Conservation (phyloP, 805 yeast species). For the Jamesozyma rosinii region DNA sequence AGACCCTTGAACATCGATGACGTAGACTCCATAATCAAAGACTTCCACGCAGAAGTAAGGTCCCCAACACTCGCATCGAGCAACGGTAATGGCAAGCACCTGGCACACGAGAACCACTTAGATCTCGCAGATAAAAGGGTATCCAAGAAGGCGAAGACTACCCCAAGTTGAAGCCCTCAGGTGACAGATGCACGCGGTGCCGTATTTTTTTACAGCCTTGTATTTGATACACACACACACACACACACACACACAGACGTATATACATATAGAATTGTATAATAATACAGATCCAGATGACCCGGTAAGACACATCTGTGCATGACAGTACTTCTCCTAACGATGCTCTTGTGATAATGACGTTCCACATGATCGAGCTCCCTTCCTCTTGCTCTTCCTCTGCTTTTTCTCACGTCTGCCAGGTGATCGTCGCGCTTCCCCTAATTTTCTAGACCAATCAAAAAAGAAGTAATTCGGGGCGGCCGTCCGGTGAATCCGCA, state of each 20-base stretch:
- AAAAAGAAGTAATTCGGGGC: neutral
- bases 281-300: too few species aligned
- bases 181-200: too few species aligned
- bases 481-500: neutral
- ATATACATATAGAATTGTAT: neutral
- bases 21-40: constrained; percentile 93
- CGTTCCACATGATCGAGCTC: too few species aligned
- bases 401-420: too few species aligned
- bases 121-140: constrained; percentile 19
- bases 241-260: neutral
- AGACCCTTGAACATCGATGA: constrained; percentile 92
- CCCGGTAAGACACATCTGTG: too few species aligned
- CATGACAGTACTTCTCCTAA: too few species aligned
- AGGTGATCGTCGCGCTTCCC: too few species aligned
- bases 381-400: too few species aligned
- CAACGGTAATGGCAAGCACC: constrained; percentile 9
- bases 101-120: constrained; percentile 7
- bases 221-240: neutral
- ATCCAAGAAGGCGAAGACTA: constrained; percentile 26
- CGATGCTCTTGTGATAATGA: too few species aligned
- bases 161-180: neutral
- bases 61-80: constrained; percentile 41
- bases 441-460: neutral
- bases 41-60: constrained; percentile 69
- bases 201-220: too few species aligned